Conservation (phyloP, 2,329 filamentous ascomycete species). For the Trichoderma oligosporum region DNA sequence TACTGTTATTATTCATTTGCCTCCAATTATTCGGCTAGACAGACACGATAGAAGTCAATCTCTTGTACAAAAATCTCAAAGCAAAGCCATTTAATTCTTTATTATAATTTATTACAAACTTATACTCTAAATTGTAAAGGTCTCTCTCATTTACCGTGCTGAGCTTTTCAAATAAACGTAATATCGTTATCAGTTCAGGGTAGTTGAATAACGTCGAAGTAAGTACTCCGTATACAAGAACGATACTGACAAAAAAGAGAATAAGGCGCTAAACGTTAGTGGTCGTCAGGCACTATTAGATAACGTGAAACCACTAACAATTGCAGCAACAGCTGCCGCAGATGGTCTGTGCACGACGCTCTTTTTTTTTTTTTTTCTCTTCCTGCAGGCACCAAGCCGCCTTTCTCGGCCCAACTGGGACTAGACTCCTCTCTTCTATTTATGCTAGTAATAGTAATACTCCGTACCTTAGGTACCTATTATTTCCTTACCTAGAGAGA, state of each 20-base stretch:
- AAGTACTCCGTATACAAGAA: background rate
- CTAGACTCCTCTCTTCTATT: slow-evolving; percentile 7
- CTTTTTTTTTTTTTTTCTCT: background rate
- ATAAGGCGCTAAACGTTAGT: background rate
- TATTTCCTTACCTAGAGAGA: background rate
- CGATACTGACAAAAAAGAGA: background rate
- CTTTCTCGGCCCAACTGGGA: slow-evolving; percentile 13
- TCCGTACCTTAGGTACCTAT: no score
- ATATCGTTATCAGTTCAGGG: background rate
- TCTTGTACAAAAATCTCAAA: no score
- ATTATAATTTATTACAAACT: no score
- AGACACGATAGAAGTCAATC: no score
- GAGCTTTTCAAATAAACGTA: background rate
- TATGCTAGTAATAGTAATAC: no score
- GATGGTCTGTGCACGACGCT: slow-evolving; percentile 4
- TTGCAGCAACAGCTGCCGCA: slow-evolving; percentile 6
- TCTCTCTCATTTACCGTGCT: background rate
- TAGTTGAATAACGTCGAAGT: background rate
- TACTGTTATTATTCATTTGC: no score
- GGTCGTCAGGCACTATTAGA: background rate
- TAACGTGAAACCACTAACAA: background rate
- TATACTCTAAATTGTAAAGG: background rate
- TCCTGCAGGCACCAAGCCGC: slow-evolving; percentile 7
- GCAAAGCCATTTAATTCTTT: no score
- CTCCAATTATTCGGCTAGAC: no score